Percentiles rank a stretch among this genome's conserved stretches.
phyloP scores from a whole-genome alignment of 495 filamentous ascomycete species.

The Penicillium desertorum region DNA sequence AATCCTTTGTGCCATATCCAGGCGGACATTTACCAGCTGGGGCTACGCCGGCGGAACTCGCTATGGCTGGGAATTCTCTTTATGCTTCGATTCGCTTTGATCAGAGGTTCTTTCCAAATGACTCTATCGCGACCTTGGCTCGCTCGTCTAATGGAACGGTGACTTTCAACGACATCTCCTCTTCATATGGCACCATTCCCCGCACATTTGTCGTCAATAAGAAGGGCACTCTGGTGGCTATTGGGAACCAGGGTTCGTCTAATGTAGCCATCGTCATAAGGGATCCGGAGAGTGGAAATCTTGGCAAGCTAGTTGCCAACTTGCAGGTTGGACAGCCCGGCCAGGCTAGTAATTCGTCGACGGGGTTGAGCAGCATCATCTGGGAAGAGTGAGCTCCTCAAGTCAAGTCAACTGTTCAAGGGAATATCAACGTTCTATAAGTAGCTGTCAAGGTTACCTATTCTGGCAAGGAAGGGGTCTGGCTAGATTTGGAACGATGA shows the following conservation, averaged over 20 bases:
- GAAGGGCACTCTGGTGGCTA: neutral
- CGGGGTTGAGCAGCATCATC: neutral
- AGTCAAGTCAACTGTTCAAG: neutral
- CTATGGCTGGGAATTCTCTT: neutral
- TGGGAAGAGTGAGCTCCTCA: neutral
- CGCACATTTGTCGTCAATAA: neutral
- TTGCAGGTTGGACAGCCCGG: neutral
- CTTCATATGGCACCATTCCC: neutral
- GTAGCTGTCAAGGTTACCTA: neutral
- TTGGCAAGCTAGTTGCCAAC: neutral
- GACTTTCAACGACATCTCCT: neutral
- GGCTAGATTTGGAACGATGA: neutral
- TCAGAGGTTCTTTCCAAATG: neutral
- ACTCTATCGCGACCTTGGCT: neutral
- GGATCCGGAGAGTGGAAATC: neutral
- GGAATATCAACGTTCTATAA: neutral
- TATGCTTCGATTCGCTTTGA: neutral
- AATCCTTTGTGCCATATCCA: neutral
- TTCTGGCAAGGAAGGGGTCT: neutral
- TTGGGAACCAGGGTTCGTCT: neutral
- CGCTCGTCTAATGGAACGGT: neutral
- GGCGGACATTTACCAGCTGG: neutral
- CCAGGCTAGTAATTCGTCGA: neutral
- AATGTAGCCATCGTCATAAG: neutral
- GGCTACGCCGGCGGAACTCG: neutral